phyloP scores from a whole-genome alignment of 164 flowering plant species.

The Chimonanthus praecox region DNA sequence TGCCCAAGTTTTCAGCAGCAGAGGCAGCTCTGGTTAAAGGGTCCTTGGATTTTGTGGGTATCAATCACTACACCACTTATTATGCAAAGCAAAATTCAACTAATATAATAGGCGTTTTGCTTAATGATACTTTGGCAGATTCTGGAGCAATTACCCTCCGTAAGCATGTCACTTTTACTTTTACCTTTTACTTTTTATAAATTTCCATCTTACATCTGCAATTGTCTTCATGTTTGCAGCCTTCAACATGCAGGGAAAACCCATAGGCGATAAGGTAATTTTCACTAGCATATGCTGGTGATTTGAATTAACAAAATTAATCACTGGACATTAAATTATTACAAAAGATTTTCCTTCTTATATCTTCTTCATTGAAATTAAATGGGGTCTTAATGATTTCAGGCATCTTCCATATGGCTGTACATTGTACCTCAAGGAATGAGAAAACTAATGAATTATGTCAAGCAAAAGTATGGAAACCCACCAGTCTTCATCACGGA shows the following conservation, averaged over 20 bases:
- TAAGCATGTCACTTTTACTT: constrained; percentile 31
- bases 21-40: constrained; percentile 63
- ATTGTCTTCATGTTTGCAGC: constrained; percentile 40
- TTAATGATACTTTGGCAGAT: constrained; percentile 67
- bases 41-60: constrained; percentile 82
- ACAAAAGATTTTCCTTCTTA: not conserved
- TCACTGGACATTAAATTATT: not conserved
- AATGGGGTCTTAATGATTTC: constrained; percentile 11
- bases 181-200: not conserved
- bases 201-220: not conserved
- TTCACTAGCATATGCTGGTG: not conserved
- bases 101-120: constrained; percentile 33
- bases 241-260: constrained; percentile 26
- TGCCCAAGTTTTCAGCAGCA: constrained; percentile 57
- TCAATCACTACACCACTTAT: constrained; percentile 91
- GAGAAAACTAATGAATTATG: constrained; percentile 81
- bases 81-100: constrained; percentile 47
- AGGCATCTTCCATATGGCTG: constrained; percentile 89
- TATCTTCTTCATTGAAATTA: not conserved
- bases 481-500: constrained; percentile 79
- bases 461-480: constrained; percentile 76
- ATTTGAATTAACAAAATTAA: too few species aligned
- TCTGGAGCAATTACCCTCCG: constrained; percentile 71
- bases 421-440: constrained; percentile 84
- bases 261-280: constrained; percentile 68